Evolutionary conservation across 768 basidiomycete species (phyloP).

Genomic region (Mycena belliarum): DNA sequence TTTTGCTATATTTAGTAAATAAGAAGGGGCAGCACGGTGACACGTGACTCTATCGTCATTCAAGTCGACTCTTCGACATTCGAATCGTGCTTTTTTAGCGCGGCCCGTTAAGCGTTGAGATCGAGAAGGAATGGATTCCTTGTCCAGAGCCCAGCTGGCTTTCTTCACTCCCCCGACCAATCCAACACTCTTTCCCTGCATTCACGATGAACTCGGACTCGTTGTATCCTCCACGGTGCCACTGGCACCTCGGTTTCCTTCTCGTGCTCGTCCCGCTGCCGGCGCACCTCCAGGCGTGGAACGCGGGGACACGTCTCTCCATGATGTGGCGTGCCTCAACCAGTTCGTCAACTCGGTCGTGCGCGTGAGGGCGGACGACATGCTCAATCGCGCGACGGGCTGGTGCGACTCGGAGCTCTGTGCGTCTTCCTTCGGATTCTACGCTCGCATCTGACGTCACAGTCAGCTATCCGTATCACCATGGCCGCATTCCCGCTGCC

Average conservation of each 20-base stretch:
- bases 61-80: no score
- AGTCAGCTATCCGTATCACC: not conserved
- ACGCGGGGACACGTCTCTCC: not conserved
- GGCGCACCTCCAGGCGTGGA: no score
- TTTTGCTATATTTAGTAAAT: no score
- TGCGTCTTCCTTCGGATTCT: slow-evolving; percentile 27
- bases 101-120: no score
- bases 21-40: no score
- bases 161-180: no score
- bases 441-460: not conserved
- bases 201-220: no score
- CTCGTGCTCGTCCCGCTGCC: not conserved
- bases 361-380: slow-evolving; percentile 31
- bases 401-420: slow-evolving; percentile 78
- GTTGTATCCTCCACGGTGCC: not conserved
- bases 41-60: no score
- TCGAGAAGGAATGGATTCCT: no score
- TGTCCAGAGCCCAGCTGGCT: no score
- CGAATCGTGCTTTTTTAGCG: no score
- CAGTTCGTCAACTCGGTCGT: slow-evolving; percentile 54
- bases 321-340: slow-evolving; percentile 31
- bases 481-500: not conserved
- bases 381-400: slow-evolving; percentile 42
- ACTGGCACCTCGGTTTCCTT: not conserved
- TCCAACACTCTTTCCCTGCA: no score